Conservation (phyloP, 345 rosid genomes). For the Eucalyptus caleyi region DNA sequence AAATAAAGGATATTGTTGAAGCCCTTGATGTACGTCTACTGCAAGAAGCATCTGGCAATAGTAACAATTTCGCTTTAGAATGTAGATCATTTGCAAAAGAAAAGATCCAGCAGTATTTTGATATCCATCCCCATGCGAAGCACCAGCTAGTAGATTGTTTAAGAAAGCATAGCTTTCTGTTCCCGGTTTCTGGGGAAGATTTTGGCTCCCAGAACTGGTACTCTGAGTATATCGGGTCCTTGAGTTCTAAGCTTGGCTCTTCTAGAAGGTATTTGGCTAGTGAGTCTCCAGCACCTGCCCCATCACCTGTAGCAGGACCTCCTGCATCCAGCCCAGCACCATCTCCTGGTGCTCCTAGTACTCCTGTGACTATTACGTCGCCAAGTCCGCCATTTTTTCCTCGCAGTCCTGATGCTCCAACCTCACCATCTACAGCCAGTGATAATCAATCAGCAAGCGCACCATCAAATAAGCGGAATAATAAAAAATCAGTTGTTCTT, state of each 20-base stretch:
- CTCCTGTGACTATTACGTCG: not conserved
- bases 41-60: not conserved
- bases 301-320: slow-evolving; percentile 9
- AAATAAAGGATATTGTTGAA: slow-evolving; percentile 34
- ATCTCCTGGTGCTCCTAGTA: not conserved
- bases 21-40: slow-evolving; percentile 28
- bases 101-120: slow-evolving; percentile 24
- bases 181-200: slow-evolving; percentile 22
- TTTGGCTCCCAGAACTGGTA: slow-evolving; percentile 18
- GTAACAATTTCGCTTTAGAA: slow-evolving; percentile 1
- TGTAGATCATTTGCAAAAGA: slow-evolving; percentile 11
- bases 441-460: slow-evolving; percentile 4
- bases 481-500: slow-evolving; percentile 29
- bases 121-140: slow-evolving; percentile 26
- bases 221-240: slow-evolving; percentile 8
- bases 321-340: not conserved
- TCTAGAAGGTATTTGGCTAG: slow-evolving; percentile 25
- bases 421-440: not conserved
- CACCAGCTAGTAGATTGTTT: slow-evolving; percentile 43
- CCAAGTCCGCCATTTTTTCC: slow-evolving; percentile 8
- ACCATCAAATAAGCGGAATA: not conserved
- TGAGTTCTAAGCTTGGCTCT: slow-evolving; percentile 11
- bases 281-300: slow-evolving; percentile 16
- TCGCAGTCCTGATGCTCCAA: not conserved
- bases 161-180: slow-evolving; percentile 26